A percentile compares a stretch with the other conserved stretches of the same genome.
Evolutionary conservation across 805 yeast genomes (phyloP).

Genomic region (Wickerhamomyces mucosus): DNA sequence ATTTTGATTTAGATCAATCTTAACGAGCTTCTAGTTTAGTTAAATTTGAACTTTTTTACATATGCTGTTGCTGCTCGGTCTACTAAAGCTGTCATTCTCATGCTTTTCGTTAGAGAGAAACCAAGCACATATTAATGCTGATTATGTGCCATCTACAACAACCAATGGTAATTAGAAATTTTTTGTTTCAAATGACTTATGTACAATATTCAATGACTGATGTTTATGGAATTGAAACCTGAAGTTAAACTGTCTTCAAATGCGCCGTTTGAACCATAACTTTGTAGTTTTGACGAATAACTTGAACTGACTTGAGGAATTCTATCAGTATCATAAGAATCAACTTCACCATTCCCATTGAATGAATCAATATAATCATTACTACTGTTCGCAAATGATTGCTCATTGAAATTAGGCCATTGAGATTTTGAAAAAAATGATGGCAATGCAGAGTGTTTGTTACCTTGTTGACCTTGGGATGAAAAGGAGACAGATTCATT

Average conservation of each 20-base stretch:
- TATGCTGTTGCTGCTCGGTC: too few relatives aligned
- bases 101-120: too few relatives aligned
- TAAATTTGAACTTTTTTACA: too few relatives aligned
- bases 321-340: slow-evolving; percentile 11
- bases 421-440: slow-evolving; percentile 12
- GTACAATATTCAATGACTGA: too few relatives aligned
- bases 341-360: background rate
- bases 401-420: slow-evolving; percentile 17
- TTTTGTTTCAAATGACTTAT: too few relatives aligned
- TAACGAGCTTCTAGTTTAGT: too few relatives aligned
- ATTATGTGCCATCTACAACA: too few relatives aligned
- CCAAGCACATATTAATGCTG: too few relatives aligned
- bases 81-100: too few relatives aligned
- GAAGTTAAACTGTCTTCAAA: background rate
- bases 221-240: background rate
- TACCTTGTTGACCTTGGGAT: slow-evolving; percentile 3
- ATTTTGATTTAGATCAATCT: too few relatives aligned
- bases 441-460: slow-evolving; percentile 5
- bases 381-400: slow-evolving; percentile 2
- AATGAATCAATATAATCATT: slow-evolving; percentile 1
- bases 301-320: slow-evolving; percentile 22
- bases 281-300: slow-evolving; percentile 25
- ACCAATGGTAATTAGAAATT: too few relatives aligned
- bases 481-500: slow-evolving; percentile 7
- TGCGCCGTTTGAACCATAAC: slow-evolving; percentile 15